Percentiles rank a stretch among this genome's conserved stretches.
Evolutionary conservation across 2,329 filamentous ascomycete species (phyloP).

Genomic region (Gremmenia infestans): DNA sequence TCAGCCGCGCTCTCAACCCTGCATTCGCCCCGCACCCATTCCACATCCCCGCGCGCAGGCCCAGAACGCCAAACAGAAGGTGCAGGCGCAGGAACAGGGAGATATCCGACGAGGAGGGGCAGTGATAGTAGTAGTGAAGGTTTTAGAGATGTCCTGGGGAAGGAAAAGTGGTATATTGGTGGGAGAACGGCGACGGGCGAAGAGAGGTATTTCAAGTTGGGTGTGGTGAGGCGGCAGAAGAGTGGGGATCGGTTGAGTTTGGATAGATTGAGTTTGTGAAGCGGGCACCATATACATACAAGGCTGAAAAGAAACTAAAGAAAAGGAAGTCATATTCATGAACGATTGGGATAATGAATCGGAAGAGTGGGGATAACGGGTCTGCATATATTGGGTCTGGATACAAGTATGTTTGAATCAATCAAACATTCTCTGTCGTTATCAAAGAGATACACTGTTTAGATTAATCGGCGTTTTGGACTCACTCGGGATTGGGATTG

Average conservation of each 20-base stretch:
- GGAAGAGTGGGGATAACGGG: neutral
- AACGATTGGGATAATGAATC: neutral
- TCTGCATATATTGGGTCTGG: neutral
- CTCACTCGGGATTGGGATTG: neutral
- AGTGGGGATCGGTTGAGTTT: constrained; percentile 72
- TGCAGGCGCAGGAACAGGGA: neutral
- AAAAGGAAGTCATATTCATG: neutral
- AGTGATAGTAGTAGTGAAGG: constrained; percentile 73
- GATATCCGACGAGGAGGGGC: constrained; percentile 41
- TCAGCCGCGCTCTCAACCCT: constrained; percentile 25
- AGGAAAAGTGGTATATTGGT: constrained; percentile 79
- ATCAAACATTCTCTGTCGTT: neutral
- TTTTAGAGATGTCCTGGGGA: constrained; percentile 65
- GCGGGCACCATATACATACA: neutral
- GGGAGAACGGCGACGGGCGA: constrained; percentile 72
- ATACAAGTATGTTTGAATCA: no score
- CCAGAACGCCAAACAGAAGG: neutral
- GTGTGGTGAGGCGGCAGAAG: constrained; percentile 66
- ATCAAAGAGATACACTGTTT: neutral
- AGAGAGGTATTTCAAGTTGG: constrained; percentile 76
- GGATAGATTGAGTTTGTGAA: constrained; percentile 69
- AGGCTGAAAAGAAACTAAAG: neutral
- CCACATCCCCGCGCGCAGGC: constrained; percentile 23
- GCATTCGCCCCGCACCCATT: constrained; percentile 26
- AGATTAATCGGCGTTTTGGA: neutral